Conservation (phyloP, 2,329 filamentous ascomycete species). For the Truncatella angustata region DNA sequence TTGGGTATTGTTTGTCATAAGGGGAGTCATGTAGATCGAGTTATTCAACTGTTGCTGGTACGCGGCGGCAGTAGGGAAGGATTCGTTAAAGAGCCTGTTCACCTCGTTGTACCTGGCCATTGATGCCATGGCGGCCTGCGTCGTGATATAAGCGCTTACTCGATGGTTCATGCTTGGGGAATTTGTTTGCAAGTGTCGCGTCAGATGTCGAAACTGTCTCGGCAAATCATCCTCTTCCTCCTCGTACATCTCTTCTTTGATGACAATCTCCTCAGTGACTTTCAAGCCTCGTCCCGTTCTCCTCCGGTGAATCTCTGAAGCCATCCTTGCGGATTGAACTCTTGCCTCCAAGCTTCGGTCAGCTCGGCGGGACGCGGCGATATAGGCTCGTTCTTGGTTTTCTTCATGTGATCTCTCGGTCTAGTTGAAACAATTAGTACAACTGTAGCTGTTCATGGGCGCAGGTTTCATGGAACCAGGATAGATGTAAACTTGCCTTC, state of each 20-base stretch:
- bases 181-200: constrained; percentile 59
- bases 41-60: constrained; percentile 28
- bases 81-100: constrained; percentile 44
- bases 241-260: constrained; percentile 94
- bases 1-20: constrained; percentile 17
- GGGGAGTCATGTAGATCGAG: constrained; percentile 25
- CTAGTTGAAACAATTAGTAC: constrained; percentile 37
- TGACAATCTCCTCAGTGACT: constrained; percentile 82
- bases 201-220: constrained; percentile 62
- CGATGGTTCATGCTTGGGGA: constrained; percentile 61
- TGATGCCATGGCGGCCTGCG: constrained; percentile 41
- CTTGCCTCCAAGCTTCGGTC: constrained; percentile 86
- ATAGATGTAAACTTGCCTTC: constrained; percentile 25
- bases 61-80: constrained; percentile 39
- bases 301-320: constrained; percentile 87
- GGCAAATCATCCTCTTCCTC: constrained; percentile 84
- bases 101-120: constrained; percentile 44
- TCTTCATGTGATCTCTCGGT: constrained; percentile 76
- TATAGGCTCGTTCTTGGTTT: constrained; percentile 86
- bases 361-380: constrained; percentile 82
- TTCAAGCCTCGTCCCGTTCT: constrained; percentile 79
- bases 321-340: constrained; percentile 80
- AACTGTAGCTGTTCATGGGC: background rate
- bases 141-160: constrained; percentile 48
- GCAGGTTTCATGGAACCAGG: background rate